These are phyloP conservation scores for Zygoascus hellenicus DNA, from an alignment of 1,139 yeast species.

Conservation along the genomic window DNA sequence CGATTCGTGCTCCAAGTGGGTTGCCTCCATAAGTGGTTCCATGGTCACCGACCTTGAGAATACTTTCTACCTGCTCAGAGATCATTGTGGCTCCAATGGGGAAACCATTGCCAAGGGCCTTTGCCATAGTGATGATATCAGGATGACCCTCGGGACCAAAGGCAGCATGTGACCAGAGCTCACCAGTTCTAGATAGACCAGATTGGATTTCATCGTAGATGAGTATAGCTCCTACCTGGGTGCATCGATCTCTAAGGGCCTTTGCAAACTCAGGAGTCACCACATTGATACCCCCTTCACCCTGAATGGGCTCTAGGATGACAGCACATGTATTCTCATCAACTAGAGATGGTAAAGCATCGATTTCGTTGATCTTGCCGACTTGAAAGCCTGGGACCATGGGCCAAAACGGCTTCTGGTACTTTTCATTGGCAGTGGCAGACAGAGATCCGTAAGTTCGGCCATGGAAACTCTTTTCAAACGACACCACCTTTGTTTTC, in stretches of 20 bases:
- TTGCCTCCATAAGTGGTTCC: conserved; percentile 98
- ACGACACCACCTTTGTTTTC: conserved; percentile 63
- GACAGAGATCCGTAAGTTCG: conserved; percentile 90
- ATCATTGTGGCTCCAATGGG: conserved; percentile 95
- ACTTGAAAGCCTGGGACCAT: conserved; percentile 75
- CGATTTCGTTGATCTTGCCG: conserved; percentile 56
- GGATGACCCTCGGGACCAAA: conserved; percentile 71
- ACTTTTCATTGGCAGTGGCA: conserved; percentile 87
- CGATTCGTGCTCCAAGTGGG: conserved; percentile 83
- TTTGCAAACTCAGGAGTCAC: conserved; percentile 58
- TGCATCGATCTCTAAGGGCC: conserved; percentile 62
- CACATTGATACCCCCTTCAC: conserved; percentile 90
- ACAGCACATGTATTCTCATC: conserved; percentile 82
- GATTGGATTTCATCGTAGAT: conserved; percentile 96
- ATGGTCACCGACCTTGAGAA: conserved; percentile 84
- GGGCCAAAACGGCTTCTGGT: conserved; percentile 86
- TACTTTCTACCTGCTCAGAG: conserved; percentile 67
- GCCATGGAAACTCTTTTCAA: conserved; percentile 88
- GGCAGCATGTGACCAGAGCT: conserved; percentile 84
- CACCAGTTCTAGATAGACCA: conserved; percentile 91
- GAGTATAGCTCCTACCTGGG: conserved; percentile 63
- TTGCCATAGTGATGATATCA: conserved; percentile 89
- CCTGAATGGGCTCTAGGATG: conserved; percentile 94
- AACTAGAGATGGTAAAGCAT: conserved; percentile 48
- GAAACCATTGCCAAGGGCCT: conserved; percentile 96